phyloP scores from a whole-genome alignment of 1,284 basidiomycete genomes.

The Sporisorium scitamineum region DNA sequence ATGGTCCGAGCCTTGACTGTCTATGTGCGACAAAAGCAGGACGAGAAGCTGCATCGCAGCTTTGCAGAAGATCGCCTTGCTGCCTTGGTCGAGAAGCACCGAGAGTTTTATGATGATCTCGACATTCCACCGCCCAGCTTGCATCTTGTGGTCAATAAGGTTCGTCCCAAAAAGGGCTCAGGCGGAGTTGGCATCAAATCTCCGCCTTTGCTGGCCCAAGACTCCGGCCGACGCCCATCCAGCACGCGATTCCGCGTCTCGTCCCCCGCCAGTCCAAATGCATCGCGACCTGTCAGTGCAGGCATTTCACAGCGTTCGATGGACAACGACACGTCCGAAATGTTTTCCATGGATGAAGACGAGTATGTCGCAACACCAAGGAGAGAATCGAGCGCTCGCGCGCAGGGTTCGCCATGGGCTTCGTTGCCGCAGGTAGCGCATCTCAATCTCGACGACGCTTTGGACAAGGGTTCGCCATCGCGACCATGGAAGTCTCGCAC shows the following conservation, averaged over 20 bases:
- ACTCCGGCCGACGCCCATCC: slow-evolving; percentile 69
- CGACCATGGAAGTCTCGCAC: slow-evolving; percentile 72
- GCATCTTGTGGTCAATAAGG: slow-evolving; percentile 63
- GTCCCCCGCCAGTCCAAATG: slow-evolving; percentile 42
- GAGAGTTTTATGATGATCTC: slow-evolving; percentile 81
- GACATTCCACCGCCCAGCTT: slow-evolving; percentile 79
- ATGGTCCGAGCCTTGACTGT: slow-evolving; percentile 79
- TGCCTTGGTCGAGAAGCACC: slow-evolving; percentile 76
- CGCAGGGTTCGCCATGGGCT: slow-evolving; percentile 43
- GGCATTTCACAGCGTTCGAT: slow-evolving; percentile 14
- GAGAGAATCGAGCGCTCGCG: slow-evolving; percentile 13
- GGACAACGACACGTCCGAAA: slow-evolving; percentile 66
- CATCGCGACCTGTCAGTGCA: slow-evolving; percentile 33
- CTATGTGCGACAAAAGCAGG: slow-evolving; percentile 77
- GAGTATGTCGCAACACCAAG: slow-evolving; percentile 62
- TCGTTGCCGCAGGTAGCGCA: slow-evolving; percentile 39
- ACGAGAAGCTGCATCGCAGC: slow-evolving; percentile 77
- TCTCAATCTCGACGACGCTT: slow-evolving; percentile 40
- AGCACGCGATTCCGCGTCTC: slow-evolving; percentile 60
- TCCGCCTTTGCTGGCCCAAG: slow-evolving; percentile 42
- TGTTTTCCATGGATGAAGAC: slow-evolving; percentile 78
- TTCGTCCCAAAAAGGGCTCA: slow-evolving; percentile 55
- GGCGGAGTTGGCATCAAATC: slow-evolving; percentile 45
- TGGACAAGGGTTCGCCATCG: slow-evolving; percentile 25
- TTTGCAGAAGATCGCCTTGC: slow-evolving; percentile 76